Percentiles rank a stretch among this genome's conserved stretches.
These are phyloP conservation scores for Danielozyma ontarioensis DNA, from an alignment of 805 yeast species.

Conservation along the genomic window DNA sequence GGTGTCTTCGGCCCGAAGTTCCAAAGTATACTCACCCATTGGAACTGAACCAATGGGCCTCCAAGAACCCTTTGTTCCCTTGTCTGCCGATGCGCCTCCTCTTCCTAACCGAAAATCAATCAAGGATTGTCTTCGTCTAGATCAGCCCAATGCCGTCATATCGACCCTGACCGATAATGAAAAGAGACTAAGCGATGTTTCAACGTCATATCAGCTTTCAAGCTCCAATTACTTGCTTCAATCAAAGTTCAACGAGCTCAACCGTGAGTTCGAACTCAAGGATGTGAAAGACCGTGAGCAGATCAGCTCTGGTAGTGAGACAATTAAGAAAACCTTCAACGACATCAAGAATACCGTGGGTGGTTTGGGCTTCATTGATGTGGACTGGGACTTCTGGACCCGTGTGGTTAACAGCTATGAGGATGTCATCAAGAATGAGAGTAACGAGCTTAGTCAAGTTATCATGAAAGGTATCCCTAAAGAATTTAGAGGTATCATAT, in stretches of 20 bases:
- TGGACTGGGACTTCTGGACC: slow-evolving; percentile 89
- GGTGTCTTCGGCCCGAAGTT: no score
- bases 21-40: no score
- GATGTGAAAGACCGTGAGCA: slow-evolving; percentile 48
- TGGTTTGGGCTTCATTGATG: slow-evolving; percentile 31
- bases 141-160: slow-evolving; percentile 14
- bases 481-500: slow-evolving; percentile 80
- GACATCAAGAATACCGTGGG: slow-evolving; percentile 48
- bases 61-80: background rate
- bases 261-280: slow-evolving; percentile 44
- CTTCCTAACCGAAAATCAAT: slow-evolving; percentile 31
- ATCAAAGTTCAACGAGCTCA: slow-evolving; percentile 53
- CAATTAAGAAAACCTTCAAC: slow-evolving; percentile 36
- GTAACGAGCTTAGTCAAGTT: slow-evolving; percentile 53
- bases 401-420: slow-evolving; percentile 72
- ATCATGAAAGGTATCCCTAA: slow-evolving; percentile 77
- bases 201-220: slow-evolving; percentile 14
- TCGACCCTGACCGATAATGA: slow-evolving; percentile 5
- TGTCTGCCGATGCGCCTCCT: slow-evolving; percentile 16
- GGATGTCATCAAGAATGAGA: slow-evolving; percentile 56
- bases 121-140: slow-evolving; percentile 16
- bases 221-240: slow-evolving; percentile 49
- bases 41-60: no score
- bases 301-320: slow-evolving; percentile 32
- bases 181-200: slow-evolving; percentile 9